Conservation (phyloP, 495 filamentous ascomycete genomes). For the Cenococcum geophilum region DNA sequence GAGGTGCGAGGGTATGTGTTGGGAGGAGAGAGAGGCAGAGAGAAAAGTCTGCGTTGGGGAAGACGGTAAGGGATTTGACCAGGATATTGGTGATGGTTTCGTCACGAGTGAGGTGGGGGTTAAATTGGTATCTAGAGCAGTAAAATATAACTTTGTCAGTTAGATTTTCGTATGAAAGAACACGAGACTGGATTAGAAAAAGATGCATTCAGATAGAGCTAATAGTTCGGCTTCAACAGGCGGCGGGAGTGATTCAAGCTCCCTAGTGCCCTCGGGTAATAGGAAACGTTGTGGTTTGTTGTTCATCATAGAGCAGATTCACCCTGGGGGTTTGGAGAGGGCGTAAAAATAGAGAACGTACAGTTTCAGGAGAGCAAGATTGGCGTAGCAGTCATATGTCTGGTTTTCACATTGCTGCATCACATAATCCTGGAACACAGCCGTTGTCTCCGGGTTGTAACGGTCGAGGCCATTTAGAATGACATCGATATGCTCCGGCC, state of each 20-base stretch:
- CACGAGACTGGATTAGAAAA: background rate
- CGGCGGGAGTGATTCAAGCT: slow-evolving; percentile 45
- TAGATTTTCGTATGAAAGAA: background rate
- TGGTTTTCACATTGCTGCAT: slow-evolving; percentile 88
- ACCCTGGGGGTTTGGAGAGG: background rate
- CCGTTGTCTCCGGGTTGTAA: slow-evolving; percentile 96
- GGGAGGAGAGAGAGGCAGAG: slow-evolving; percentile 90
- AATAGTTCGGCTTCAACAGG: slow-evolving; percentile 52
- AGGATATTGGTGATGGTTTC: slow-evolving; percentile 98
- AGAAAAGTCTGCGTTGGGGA: slow-evolving; percentile 92
- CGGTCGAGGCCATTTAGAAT: slow-evolving; percentile 94
- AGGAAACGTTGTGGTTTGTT: slow-evolving; percentile 83
- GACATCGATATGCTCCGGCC: slow-evolving; percentile 81
- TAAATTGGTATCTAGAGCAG: slow-evolving; percentile 87
- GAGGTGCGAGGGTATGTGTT: slow-evolving; percentile 59
- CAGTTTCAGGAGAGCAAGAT: slow-evolving; percentile 94
- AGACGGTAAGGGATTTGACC: slow-evolving; percentile 93
- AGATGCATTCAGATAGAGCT: slow-evolving; percentile 56
- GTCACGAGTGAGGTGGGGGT: slow-evolving; percentile 93
- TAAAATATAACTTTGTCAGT: slow-evolving; percentile 10
- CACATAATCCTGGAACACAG: slow-evolving; percentile 91
- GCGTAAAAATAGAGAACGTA: slow-evolving; percentile 50
- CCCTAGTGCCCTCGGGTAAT: slow-evolving; percentile 73
- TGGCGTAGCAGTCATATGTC: slow-evolving; percentile 92
- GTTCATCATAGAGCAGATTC: slow-evolving; percentile 54